phyloP scores from a whole-genome alignment of 2,329 filamentous ascomycete species.

The Trichoderma guizhouense region DNA sequence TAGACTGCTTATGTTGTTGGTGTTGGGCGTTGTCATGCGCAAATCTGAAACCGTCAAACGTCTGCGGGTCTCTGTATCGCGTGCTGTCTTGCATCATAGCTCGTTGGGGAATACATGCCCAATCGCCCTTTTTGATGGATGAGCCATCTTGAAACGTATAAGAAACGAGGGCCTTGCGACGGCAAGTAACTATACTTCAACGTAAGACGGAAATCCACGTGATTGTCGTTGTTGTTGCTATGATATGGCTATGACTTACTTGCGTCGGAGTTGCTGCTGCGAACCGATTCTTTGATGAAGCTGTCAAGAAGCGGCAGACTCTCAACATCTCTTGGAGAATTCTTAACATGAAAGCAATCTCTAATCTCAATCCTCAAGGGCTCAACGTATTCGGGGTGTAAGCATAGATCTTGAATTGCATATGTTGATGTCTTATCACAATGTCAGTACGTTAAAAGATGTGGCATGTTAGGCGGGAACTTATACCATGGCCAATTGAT shows the following conservation, averaged over 20 bases:
- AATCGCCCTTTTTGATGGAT: neutral
- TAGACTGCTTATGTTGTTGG: neutral
- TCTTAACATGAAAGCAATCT: neutral
- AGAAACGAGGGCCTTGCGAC: conserved; percentile 1
- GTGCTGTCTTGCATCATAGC: conserved; percentile 7
- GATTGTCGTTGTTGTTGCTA: too few species aligned
- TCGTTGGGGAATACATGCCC: neutral
- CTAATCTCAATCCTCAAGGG: neutral
- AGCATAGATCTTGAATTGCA: neutral
- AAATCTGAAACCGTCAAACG: conserved; percentile 16
- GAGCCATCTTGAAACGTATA: conserved; percentile 15
- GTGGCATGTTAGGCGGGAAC: neutral
- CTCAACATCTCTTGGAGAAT: neutral
- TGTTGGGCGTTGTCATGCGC: neutral
- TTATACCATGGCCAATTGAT: neutral
- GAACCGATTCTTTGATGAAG: conserved; percentile 18
- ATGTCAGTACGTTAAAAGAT: neutral
- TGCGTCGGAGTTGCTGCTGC: conserved; percentile 7
- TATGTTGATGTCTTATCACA: neutral
- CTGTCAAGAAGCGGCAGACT: conserved; percentile 18
- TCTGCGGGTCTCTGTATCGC: neutral
- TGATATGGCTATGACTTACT: too few species aligned
- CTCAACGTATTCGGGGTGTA: neutral
- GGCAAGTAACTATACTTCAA: conserved; percentile 11
- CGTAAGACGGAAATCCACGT: too few species aligned